Evolutionary conservation across 148 eudicot species (phyloP).

Genomic region (Pouteria glomerata): DNA sequence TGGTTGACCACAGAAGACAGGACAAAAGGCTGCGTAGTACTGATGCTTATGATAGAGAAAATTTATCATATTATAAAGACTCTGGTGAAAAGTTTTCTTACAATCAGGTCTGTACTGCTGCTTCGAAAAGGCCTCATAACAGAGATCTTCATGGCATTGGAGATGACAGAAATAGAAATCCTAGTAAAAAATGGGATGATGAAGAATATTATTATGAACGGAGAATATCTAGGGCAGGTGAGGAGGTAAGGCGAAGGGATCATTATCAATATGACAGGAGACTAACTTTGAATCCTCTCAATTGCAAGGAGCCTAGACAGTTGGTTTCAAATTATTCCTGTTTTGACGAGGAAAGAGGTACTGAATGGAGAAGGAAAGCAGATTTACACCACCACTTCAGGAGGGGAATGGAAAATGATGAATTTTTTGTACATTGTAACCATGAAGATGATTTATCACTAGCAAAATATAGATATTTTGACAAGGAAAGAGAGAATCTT

Average conservation of each 20-base stretch:
- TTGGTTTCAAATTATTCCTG: conserved; percentile 8
- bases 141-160: conserved; percentile 5
- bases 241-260: conserved; percentile 14
- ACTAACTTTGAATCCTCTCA: conserved; percentile 7
- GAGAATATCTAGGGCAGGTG: conserved; percentile 6
- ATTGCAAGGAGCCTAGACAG: conserved; percentile 10
- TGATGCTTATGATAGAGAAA: conserved; percentile 10
- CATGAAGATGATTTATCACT: conserved; percentile 7
- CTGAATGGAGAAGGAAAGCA: conserved; percentile 12
- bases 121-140: conserved; percentile 5
- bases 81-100: conserved; percentile 9
- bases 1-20: conserved; percentile 1
- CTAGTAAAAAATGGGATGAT: conserved; percentile 1
- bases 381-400: conserved; percentile 9
- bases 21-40: conserved; percentile 1
- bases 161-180: conserved; percentile 11
- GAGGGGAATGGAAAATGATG: conserved; percentile 6
- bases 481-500: conserved; percentile 9
- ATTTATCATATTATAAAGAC: conserved; percentile 5
- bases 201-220: conserved; percentile 8
- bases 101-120: conserved; percentile 2
- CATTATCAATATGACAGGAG: conserved; percentile 12
- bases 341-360: conserved; percentile 6
- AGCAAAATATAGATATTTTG: conserved; percentile 14
- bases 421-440: neutral